Evolutionary conservation across 306 rosid genomes (phyloP).

Genomic region (Pyrus communis): DNA sequence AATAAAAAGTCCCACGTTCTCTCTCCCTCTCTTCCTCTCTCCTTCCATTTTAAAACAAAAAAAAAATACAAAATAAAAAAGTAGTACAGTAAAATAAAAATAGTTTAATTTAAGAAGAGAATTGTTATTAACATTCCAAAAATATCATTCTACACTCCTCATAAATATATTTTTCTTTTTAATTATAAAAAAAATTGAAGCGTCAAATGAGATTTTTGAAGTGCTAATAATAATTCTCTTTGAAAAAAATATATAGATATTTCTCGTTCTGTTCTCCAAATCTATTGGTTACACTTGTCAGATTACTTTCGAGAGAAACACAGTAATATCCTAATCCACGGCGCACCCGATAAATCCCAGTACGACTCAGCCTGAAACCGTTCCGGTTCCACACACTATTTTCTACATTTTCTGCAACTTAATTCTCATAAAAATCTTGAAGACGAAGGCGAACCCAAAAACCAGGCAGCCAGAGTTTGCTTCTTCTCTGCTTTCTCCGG

Average conservation of each 20-base stretch:
- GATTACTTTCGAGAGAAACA: background rate
- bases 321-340: background rate
- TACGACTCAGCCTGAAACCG: background rate
- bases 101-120: background rate
- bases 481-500: background rate
- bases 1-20: too few relatives aligned
- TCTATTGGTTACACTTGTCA: background rate
- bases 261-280: background rate
- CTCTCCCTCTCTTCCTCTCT: too few relatives aligned
- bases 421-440: background rate
- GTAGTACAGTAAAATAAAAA: too few relatives aligned
- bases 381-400: constrained; percentile 1
- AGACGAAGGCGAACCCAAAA: background rate
- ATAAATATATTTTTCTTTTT: too few relatives aligned
- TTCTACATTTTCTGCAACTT: background rate
- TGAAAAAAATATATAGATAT: background rate
- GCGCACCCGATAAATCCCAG: background rate
- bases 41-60: too few relatives aligned
- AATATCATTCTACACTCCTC: too few relatives aligned
- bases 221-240: accelerated
- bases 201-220: too few relatives aligned
- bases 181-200: too few relatives aligned
- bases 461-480: background rate
- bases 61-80: too few relatives aligned
- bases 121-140: too few relatives aligned